Conservation (phyloP, 2,329 filamentous ascomycete species). For the Pseudogymnoascus sp. region DNA sequence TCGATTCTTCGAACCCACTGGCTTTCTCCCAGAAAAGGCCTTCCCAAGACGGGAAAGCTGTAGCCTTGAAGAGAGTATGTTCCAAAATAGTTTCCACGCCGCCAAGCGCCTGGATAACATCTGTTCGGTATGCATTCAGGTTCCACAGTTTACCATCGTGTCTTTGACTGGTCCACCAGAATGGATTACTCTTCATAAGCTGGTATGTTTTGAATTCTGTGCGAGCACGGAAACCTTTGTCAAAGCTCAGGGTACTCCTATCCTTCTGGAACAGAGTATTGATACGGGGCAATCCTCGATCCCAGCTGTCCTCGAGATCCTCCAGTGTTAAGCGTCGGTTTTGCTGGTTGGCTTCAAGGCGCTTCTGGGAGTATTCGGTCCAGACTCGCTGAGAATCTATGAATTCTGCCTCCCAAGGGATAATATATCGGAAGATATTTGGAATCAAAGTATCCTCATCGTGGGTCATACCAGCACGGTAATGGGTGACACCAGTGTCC, state of each 20-base stretch:
- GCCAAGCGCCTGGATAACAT: slow-evolving; percentile 86
- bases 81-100: slow-evolving; percentile 98
- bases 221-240: slow-evolving; percentile 93
- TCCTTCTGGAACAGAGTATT: slow-evolving; percentile 99
- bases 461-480: slow-evolving; percentile 94
- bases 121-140: slow-evolving; percentile 87
- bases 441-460: slow-evolving; percentile 97
- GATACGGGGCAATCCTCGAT: slow-evolving; percentile 92
- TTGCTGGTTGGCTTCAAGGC: slow-evolving; percentile 92
- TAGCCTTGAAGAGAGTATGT: slow-evolving; percentile 94
- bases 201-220: slow-evolving; percentile 99
- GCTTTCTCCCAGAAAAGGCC: slow-evolving; percentile 85
- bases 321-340: slow-evolving; percentile 91
- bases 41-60: slow-evolving; percentile 95
- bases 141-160: slow-evolving; percentile 99
- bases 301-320: slow-evolving; percentile 97
- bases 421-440: slow-evolving; percentile 99
- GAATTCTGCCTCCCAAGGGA: slow-evolving; percentile 98
- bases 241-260: slow-evolving; percentile 90
- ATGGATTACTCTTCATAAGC: slow-evolving; percentile 97
- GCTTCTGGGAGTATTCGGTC: slow-evolving; percentile 99
- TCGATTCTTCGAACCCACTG: slow-evolving; percentile 46
- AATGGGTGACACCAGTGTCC: slow-evolving; percentile 93
- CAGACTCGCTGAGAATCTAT: slow-evolving; percentile 98
- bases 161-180: slow-evolving; percentile 98